Evolutionary conservation across 495 filamentous ascomycete species (phyloP).

Genomic region (Aspergillus ellipticus): DNA sequence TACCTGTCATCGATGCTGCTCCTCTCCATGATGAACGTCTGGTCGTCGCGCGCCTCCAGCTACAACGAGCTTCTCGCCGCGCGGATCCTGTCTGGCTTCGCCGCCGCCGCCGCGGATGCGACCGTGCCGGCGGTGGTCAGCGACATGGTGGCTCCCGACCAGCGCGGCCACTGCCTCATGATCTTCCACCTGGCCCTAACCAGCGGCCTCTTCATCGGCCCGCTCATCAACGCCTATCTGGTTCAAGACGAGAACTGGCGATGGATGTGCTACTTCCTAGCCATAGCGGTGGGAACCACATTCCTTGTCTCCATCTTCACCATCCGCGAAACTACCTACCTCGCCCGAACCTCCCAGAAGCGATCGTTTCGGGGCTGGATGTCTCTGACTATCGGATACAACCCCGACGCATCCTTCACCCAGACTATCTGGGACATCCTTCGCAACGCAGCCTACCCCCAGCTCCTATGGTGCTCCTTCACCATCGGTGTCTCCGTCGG

Average conservation of each 20-base stretch:
- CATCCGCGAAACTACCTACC: constrained; percentile 27
- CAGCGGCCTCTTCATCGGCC: constrained; percentile 28
- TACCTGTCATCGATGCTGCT: constrained; percentile 24
- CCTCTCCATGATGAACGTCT: constrained; percentile 29
- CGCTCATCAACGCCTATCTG: constrained; percentile 31
- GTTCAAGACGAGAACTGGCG: constrained; percentile 28
- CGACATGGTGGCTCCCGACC: constrained; percentile 29
- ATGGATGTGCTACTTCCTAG: constrained; percentile 33
- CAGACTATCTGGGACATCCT: constrained; percentile 22
- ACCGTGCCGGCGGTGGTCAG: constrained; percentile 27
- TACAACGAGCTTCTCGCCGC: constrained; percentile 28
- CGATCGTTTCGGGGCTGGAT: constrained; percentile 19
- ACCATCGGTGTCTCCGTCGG: constrained; percentile 29
- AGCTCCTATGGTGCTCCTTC: constrained; percentile 29
- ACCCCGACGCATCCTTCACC: constrained; percentile 25
- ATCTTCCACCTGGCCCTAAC: constrained; percentile 33
- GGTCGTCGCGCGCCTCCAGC: constrained; percentile 22
- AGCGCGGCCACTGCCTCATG: constrained; percentile 36
- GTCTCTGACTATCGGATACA: constrained; percentile 24
- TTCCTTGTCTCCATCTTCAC: constrained; percentile 24
- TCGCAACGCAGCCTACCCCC: constrained; percentile 24
- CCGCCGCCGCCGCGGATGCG: constrained; percentile 29
- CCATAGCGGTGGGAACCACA: constrained; percentile 18
- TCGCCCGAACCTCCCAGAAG: constrained; percentile 10
- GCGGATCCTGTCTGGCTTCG: constrained; percentile 27